phyloP scores from a whole-genome alignment of 2,329 filamentous ascomycete species.

The Trichoderma simmonsii region DNA sequence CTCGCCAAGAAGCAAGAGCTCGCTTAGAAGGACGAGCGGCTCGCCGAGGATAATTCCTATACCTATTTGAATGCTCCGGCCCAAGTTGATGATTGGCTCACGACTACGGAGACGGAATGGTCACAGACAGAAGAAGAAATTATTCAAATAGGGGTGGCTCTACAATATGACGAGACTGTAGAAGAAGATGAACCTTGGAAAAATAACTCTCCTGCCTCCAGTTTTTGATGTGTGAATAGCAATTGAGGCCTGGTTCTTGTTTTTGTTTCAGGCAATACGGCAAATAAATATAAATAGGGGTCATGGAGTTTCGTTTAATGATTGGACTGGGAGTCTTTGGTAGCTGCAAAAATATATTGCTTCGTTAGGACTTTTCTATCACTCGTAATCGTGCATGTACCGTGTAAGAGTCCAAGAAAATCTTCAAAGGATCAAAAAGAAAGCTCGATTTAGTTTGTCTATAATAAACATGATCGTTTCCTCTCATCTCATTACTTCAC shows the following conservation, averaged over 20 bases:
- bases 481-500: background rate
- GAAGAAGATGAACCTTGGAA: background rate
- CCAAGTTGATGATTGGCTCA: background rate
- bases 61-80: background rate
- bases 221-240: background rate
- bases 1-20: conserved; percentile 20
- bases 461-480: background rate
- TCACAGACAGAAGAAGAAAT: background rate
- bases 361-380: background rate
- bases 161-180: background rate
- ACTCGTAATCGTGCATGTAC: background rate
- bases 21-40: conserved; percentile 20
- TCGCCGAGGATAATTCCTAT: background rate
- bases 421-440: background rate
- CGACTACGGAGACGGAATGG: background rate
- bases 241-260: background rate
- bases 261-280: background rate
- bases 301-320: background rate
- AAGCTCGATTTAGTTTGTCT: background rate
- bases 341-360: background rate
- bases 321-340: background rate
- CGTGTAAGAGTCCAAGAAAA: background rate
- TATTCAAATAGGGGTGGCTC: background rate
- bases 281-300: background rate
- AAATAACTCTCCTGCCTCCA: background rate